Evolutionary conservation across 495 filamentous ascomycete genomes (phyloP), one percentile per base, ranked within the genome.

Genomic region (Annulohypoxylon bovei): DNA sequence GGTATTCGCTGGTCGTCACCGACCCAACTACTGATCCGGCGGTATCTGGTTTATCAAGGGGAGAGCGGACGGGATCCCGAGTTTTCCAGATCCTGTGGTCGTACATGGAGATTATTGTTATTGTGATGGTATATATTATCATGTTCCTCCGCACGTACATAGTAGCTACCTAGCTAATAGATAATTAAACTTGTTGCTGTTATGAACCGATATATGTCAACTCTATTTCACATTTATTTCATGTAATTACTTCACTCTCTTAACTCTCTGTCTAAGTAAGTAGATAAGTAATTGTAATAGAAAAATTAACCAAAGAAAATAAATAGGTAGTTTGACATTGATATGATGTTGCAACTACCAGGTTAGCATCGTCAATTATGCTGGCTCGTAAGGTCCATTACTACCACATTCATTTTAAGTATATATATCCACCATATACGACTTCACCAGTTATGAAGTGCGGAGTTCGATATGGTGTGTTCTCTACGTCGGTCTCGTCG

Each of bases 61-160:
- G 75, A 82, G 82, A 84, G 79, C 82, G 79, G 79, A 84, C 82
- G 80, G 82, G 81, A 81, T 81, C 76, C 81, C 81, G 79, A 79
- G 72, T 79, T 77, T 62, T 83, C 81, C 67, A 76, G 44, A 75
- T 73, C 72, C 61, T 82, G 77, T 83, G 82, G 81, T 81, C 80
- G 82, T 81, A 84, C 69, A 72, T 77, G 70, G 14, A 14, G 47
- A 44, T 16, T 1, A 0, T 3, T 20, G n/a, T 18, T 42, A 12
- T 20, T 42, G 5, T 6, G 20, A 7, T 8, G 6, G 39, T 42
- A 42, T 42, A 42, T 42, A 42, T 42, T 18, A 6, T 16, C 33
- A 35, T 2, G 2, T 7, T 35, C 33, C 33, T 2, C 12, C 33
- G 8, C 33, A 11, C 33, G 6, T 12, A 7, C 33, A 35, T 35